phyloP scores from a whole-genome alignment of 2,329 filamentous ascomycete genomes.

The Fonsecaea pedrosoi region DNA sequence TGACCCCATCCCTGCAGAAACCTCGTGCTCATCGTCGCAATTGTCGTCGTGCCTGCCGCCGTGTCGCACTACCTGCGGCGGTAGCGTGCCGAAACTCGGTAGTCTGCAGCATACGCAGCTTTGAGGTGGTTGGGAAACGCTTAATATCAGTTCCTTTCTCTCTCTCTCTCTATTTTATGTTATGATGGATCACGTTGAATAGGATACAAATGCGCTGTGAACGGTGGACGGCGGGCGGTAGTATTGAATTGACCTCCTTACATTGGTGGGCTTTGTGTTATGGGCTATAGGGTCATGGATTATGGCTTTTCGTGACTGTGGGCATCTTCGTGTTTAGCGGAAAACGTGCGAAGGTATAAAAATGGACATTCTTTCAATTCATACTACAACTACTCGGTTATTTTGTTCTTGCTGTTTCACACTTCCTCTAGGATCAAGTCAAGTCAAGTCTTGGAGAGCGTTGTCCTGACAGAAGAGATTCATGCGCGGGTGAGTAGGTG shows the following conservation, averaged over 20 bases:
- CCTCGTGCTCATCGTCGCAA: slow-evolving; percentile 25
- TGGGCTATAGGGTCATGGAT: too few relatives aligned
- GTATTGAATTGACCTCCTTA: background rate
- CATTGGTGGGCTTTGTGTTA: background rate
- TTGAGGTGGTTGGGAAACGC: too few relatives aligned
- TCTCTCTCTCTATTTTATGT: too few relatives aligned
- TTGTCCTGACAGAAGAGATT: too few relatives aligned
- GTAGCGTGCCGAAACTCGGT: slow-evolving; percentile 2
- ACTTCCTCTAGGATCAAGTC: background rate
- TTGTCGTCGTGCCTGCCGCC: slow-evolving; percentile 30
- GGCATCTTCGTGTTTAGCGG: background rate
- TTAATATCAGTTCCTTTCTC: too few relatives aligned
- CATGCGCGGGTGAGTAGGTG: too few relatives aligned
- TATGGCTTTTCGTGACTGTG: too few relatives aligned
- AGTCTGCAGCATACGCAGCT: too few relatives aligned
- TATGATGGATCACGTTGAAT: too few relatives aligned
- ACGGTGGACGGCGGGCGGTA: background rate
- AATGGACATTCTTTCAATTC: background rate
- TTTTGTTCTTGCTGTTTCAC: background rate
- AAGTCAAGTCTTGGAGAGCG: too few relatives aligned
- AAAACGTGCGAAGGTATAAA: background rate
- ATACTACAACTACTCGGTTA: too few relatives aligned
- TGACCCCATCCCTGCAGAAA: slow-evolving; percentile 15
- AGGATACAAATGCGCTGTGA: background rate
- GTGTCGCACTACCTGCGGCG: slow-evolving; percentile 29